Evolutionary conservation across 2,329 filamentous ascomycete genomes (phyloP), one percentile per base, ranked within the genome.

Genomic region (Neonectria faginata): DNA sequence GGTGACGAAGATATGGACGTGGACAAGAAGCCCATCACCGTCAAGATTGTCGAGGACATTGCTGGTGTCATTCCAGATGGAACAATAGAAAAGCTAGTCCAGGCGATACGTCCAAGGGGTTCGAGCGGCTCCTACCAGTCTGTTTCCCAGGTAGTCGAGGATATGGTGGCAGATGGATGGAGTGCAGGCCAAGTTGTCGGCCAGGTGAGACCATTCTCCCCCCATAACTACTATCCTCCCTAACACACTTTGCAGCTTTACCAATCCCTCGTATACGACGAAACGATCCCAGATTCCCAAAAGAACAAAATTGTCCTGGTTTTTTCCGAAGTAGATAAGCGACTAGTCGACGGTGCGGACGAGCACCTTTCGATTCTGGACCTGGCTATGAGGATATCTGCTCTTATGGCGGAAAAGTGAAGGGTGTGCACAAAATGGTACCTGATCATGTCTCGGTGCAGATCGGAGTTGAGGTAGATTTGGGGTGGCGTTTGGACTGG

Each of bases 121-220:
- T 84, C 85, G 41, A 86, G 86, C 1, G 84, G 87, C 14, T 84
- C 89, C 0, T 99, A 97, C 75, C 86, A 89, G 64, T 85, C 87
- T 12, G 88, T 99, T 16, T 89, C 93, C 0, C 89, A 89, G 69
- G 90, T 93, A 6, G 92, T 98, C 5, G 92, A 94, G 73, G 92
- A 97, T 69, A 89, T 99, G 84, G 90, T 98, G 51, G 95, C 95
- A 0, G 96, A 98, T 80, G 96, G 96, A 9, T 99, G 96, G 95
- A 97, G 94, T 77, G 96, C 95, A 25, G 89, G 90, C 7, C 96
- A 98, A 79, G 88, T 97, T 27, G 86, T 98, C 41, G 83, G 87
- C 18, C 94, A 97, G 85, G 91, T 92, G 81, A 79, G 82, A 29
- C 22, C 5, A 25, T 48, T 41, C 11, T 20, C 27, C 14, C 5